A percentile compares a stretch with the other conserved stretches of the same genome.
These are phyloP conservation scores for Trichophyton simii DNA, from an alignment of 2,329 filamentous ascomycete genomes.

Conservation along the genomic window DNA sequence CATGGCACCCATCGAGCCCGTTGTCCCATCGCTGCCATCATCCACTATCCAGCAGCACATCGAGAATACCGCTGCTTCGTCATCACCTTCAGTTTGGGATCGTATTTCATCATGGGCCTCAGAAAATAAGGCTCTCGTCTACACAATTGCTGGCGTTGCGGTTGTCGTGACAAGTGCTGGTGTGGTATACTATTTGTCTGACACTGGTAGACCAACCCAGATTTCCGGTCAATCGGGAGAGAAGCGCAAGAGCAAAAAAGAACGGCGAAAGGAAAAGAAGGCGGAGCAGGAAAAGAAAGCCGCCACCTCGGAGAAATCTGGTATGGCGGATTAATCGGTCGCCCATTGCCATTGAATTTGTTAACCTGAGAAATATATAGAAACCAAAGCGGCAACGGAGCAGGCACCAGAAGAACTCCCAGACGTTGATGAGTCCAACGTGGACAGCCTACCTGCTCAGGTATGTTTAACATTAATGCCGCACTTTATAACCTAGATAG, in stretches of 20 bases:
- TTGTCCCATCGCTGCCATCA: not conserved
- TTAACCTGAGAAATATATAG: slow-evolving; percentile 19
- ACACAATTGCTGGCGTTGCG: slow-evolving; percentile 89
- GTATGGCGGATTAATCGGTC: slow-evolving; percentile 15
- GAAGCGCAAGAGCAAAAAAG: slow-evolving; percentile 76
- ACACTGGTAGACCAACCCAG: slow-evolving; percentile 36
- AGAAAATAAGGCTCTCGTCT: slow-evolving; percentile 90
- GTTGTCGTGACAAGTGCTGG: slow-evolving; percentile 84
- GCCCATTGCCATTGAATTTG: slow-evolving; percentile 14
- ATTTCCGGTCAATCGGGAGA: slow-evolving; percentile 26
- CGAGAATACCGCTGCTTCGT: slow-evolving; percentile 7
- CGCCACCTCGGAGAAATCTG: slow-evolving; percentile 25
- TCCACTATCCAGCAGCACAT: slow-evolving; percentile 2
- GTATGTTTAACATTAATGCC: slow-evolving; percentile 20
- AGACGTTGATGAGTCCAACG: slow-evolving; percentile 43
- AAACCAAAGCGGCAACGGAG: slow-evolving; percentile 41
- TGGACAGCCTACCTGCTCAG: slow-evolving; percentile 36
- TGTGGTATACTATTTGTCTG: slow-evolving; percentile 72
- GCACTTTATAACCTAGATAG: not conserved
- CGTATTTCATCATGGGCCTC: slow-evolving; percentile 82
- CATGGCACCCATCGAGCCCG: not conserved
- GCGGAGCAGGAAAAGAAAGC: slow-evolving; percentile 39
- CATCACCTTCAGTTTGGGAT: slow-evolving; percentile 52
- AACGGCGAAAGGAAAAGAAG: slow-evolving; percentile 78
- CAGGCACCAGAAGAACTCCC: slow-evolving; percentile 53